Evolutionary conservation across 2,329 filamentous ascomycete species (phyloP), one percentile per base, ranked within the genome.

Genomic region (Fonsecaea monophora): DNA sequence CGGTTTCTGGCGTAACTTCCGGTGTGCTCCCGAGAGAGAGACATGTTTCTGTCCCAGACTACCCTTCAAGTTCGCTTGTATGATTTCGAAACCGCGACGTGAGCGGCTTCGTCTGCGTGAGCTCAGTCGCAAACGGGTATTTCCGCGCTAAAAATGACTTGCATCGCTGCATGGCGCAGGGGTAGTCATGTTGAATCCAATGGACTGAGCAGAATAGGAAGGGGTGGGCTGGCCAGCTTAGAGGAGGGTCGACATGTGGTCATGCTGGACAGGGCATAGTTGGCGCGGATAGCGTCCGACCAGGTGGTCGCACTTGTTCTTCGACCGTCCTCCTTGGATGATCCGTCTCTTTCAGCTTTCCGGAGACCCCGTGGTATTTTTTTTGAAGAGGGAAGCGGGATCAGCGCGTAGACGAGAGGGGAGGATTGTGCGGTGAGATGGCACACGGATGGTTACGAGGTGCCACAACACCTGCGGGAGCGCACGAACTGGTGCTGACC

Each of bases 161-260:
- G 68, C 68, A 70, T 59, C 9, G 66, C 40, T 68, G 68, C 68
- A 68, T 68, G 68, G 68, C 68, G 66, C 68, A 70, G 68, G 68
- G 68, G 68, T 60, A 58, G 59, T 53, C 65, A 62, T 60, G 21
- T 66, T 61, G 59, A 53, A 59, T 34, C 59, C 64, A 66, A 66
- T 66, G 60, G 38, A 7, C 34, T 15, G 34, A 53, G 38, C 32
- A 32, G 18, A 8, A 35, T 50, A 21, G 50, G 53, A 53, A 61
- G 37, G 32, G 13, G 58, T 40, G 35, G 57, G 30, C 34, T 60
- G 35, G 61, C 59, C 34, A 60, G 13, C 18, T 50, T 50, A 21
- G 18, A 50, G 10, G 45, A 50, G 18, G 18, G 18, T 21, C n/a
- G 42, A 21, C 18, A 50, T 9, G 21, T 50, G 21, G 45, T 50